These are phyloP conservation scores for Xylariaceae sp. DNA, from an alignment of 2,329 filamentous ascomycete genomes.

Conservation along the genomic window DNA sequence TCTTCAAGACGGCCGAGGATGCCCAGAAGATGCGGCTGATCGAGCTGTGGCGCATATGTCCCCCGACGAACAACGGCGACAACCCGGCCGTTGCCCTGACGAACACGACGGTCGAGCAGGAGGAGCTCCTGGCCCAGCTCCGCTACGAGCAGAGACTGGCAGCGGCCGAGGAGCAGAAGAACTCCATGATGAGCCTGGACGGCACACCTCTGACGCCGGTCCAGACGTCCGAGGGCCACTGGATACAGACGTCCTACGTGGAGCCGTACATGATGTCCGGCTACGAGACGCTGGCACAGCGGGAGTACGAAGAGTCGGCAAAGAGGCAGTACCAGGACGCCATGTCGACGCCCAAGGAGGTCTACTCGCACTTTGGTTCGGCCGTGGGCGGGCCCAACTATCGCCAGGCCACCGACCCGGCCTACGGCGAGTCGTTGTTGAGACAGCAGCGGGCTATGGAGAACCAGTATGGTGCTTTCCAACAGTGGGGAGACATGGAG, in stretches of 20 bases:
- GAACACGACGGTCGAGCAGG: constrained; percentile 47
- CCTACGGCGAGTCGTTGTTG: constrained; percentile 49
- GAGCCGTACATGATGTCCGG: constrained; percentile 83
- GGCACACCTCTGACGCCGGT: constrained; percentile 40
- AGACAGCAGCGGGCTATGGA: constrained; percentile 54
- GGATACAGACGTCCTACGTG: constrained; percentile 41
- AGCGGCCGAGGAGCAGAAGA: constrained; percentile 34
- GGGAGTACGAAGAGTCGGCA: constrained; percentile 52
- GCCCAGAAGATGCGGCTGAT: constrained; percentile 68
- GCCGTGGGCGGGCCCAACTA: constrained; percentile 35
- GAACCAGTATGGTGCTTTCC: constrained; percentile 58
- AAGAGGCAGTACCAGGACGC: constrained; percentile 26
- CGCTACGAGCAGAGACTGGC: constrained; percentile 49
- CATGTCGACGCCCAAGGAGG: constrained; percentile 28
- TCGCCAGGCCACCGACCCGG: constrained; percentile 57
- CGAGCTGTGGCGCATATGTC: constrained; percentile 79
- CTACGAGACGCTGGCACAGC: constrained; percentile 62
- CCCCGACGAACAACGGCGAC: constrained; percentile 51
- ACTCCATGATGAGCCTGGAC: constrained; percentile 44
- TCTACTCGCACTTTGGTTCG: constrained; percentile 37
- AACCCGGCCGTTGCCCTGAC: constrained; percentile 47
- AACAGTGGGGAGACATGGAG: constrained; percentile 33
- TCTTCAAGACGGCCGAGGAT: constrained; percentile 69
- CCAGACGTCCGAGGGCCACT: constrained; percentile 47
- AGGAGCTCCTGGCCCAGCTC: constrained; percentile 50